These are phyloP conservation scores for Knoxdaviesia capensis DNA, from an alignment of 2,329 filamentous ascomycete genomes.

Conservation along the genomic window DNA sequence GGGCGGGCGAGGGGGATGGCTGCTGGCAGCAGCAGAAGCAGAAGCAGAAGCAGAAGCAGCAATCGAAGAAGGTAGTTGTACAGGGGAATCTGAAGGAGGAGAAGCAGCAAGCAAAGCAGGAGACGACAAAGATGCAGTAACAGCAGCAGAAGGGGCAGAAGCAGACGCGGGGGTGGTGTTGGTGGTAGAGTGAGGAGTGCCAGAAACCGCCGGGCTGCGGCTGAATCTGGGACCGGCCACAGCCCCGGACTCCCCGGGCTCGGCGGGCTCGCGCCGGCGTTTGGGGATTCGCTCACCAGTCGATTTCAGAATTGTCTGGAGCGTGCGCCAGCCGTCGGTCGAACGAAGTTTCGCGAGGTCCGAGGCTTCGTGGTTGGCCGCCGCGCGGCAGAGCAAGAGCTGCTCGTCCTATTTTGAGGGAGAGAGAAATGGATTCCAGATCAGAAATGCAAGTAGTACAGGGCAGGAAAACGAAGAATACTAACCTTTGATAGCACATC, in stretches of 20 bases:
- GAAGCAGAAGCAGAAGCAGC: background rate
- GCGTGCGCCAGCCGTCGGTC: slow-evolving; percentile 80
- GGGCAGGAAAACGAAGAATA: background rate
- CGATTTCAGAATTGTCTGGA: slow-evolving; percentile 84
- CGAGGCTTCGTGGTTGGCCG: slow-evolving; percentile 58
- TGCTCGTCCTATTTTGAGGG: slow-evolving; percentile 58
- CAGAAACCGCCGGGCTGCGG: background rate
- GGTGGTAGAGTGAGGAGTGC: slow-evolving; percentile 4
- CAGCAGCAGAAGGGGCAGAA: slow-evolving; percentile 8
- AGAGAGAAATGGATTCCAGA: slow-evolving; percentile 3
- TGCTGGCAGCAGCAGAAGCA: background rate
- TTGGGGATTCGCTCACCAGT: slow-evolving; percentile 92
- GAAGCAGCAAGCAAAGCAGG: slow-evolving; percentile 7
- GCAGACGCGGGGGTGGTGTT: slow-evolving; percentile 6
- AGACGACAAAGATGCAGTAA: slow-evolving; percentile 9
- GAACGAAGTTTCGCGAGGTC: slow-evolving; percentile 70
- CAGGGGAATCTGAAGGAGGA: slow-evolving; percentile 1
- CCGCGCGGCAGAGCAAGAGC: slow-evolving; percentile 65
- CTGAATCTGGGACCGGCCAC: slow-evolving; percentile 6
- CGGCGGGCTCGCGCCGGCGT: slow-evolving; percentile 27
- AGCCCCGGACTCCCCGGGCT: slow-evolving; percentile 8
- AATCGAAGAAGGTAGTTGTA: background rate
- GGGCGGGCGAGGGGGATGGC: slow-evolving; percentile 10
- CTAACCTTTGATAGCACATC: slow-evolving; percentile 67
- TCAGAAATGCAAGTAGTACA: background rate